Conservation (phyloP, 2,329 filamentous ascomycete genomes). For the Ophiostoma angusticollis region DNA sequence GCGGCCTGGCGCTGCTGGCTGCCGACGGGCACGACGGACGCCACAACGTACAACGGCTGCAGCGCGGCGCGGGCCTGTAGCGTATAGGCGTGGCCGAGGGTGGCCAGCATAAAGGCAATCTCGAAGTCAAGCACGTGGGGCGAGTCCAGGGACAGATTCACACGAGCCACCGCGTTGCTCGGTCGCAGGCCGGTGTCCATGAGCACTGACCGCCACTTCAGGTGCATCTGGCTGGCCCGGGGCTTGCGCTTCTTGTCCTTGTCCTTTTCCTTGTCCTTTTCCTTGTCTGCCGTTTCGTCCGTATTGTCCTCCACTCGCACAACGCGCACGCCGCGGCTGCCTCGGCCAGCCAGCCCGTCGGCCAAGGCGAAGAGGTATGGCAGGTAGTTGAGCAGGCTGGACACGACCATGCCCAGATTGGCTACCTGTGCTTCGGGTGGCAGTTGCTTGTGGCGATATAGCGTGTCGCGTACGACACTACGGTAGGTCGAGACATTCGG, state of each 20-base stretch:
- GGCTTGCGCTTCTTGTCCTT: no score
- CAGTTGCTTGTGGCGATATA: constrained; percentile 88
- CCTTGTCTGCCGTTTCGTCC: not conserved
- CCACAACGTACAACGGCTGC: constrained; percentile 57
- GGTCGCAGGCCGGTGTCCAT: constrained; percentile 50
- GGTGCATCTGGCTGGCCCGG: no score
- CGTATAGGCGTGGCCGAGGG: constrained; percentile 62
- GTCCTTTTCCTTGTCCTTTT: no score
- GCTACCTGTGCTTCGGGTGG: constrained; percentile 55
- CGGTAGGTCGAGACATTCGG: constrained; percentile 72
- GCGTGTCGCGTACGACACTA: constrained; percentile 64
- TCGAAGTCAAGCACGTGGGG: constrained; percentile 61
- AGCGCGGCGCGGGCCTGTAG: constrained; percentile 60
- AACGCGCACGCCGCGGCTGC: not conserved
- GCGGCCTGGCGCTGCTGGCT: constrained; percentile 55
- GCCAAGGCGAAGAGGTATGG: constrained; percentile 74
- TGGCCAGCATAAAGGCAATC: constrained; percentile 63
- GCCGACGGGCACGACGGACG: constrained; percentile 45
- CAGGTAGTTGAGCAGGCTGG: constrained; percentile 62
- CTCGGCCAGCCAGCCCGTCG: constrained; percentile 42
- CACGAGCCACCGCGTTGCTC: constrained; percentile 42
- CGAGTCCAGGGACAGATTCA: constrained; percentile 39
- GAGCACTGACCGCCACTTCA: constrained; percentile 79
- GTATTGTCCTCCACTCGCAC: constrained; percentile 25
- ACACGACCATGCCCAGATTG: constrained; percentile 57